Evolutionary conservation across 306 rosid genomes (phyloP).

Genomic region (Castanopsis chinensis): DNA sequence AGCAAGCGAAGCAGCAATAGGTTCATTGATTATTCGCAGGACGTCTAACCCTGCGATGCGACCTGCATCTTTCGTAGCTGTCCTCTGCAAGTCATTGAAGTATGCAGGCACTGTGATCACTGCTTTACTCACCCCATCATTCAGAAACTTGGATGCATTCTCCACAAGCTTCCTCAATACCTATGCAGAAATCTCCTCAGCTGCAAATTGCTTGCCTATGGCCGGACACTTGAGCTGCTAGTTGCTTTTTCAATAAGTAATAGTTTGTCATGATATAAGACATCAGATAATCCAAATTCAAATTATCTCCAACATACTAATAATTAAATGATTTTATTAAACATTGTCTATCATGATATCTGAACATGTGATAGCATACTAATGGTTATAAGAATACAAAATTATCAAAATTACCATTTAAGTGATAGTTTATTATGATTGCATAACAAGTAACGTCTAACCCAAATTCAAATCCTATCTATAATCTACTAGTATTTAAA

Average conservation of each 20-base stretch:
- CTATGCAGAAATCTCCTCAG: constrained; percentile 94
- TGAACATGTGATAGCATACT: too few species aligned
- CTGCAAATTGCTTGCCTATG: constrained; percentile 73
- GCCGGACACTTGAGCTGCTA: constrained; percentile 85
- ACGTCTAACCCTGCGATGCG: constrained; percentile 97
- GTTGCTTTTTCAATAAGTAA: constrained; percentile 11
- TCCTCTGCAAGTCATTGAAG: constrained; percentile 96
- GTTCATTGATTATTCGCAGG: constrained; percentile 89
- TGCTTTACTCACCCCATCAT: constrained; percentile 89
- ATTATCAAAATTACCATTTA: too few species aligned
- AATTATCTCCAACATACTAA: too few species aligned
- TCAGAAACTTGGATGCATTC: constrained; percentile 93
- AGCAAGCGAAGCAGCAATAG: constrained; percentile 93
- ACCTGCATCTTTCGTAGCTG: constrained; percentile 96
- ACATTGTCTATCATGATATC: too few species aligned
- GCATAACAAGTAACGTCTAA: too few species aligned
- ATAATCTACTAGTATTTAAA: too few species aligned
- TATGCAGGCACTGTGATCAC: constrained; percentile 97
- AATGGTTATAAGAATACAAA: too few species aligned
- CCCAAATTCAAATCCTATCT: too few species aligned
- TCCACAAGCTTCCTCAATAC: constrained; percentile 97
- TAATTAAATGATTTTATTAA: too few species aligned
- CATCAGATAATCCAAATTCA: too few species aligned
- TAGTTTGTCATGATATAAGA: too few species aligned
- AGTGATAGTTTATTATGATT: too few species aligned